Base-by-base conservation (phyloP, 2,329 filamentous ascomycete genomes). In the Calonectria montana region DNA sequence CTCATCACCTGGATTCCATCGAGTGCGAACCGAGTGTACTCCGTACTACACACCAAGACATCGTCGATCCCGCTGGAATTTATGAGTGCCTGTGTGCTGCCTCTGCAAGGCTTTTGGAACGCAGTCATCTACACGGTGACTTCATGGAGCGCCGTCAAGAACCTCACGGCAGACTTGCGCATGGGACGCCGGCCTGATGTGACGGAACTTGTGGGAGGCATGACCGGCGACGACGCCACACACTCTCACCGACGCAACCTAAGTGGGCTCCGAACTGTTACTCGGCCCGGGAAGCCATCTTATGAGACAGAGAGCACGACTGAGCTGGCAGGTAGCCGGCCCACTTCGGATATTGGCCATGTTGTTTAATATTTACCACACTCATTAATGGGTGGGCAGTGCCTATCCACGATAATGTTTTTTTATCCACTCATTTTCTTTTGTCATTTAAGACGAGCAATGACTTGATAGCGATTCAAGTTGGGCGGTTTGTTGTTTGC, bases 61-160 rank as follows among this genome's bases (percentile, higher is more conserved):
- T 83, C 88, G 0, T 88, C 86, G 9, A 87, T 91, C 31, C 85
- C 87, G 0, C 88, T 97, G 27, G 91, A 94, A 77, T 91, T 93
- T 74, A 89, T 92, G 74, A 92, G 93, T 25, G 91, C 93, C 0
- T 88, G 94, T 47, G 94, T 97, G 1, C 87, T 97, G 10, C 94
- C 94, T 0, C 87, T 95, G 0, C 94, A 97, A 80, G 94, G 94
- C 0, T 94, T 96, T 78, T 97, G 94, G 94, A 97, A 97, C 81
- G 90, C 92, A 21, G 82, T 94, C 70, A 94, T 97, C 75, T 97
- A 97, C 82, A 83, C 91, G 18, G 87, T 90, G 13, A 94, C 93
- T 1, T 94, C 92, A 7, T 90, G 91, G 87, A 83, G 88, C 62
- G 92, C 92, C 0, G 92, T 91, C 79, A 88, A 88, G 79, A 82